Percentiles rank a stretch among this genome's conserved stretches.
Conservation (phyloP, 257 asterid species). For the Solanum pinnatisectum region DNA sequence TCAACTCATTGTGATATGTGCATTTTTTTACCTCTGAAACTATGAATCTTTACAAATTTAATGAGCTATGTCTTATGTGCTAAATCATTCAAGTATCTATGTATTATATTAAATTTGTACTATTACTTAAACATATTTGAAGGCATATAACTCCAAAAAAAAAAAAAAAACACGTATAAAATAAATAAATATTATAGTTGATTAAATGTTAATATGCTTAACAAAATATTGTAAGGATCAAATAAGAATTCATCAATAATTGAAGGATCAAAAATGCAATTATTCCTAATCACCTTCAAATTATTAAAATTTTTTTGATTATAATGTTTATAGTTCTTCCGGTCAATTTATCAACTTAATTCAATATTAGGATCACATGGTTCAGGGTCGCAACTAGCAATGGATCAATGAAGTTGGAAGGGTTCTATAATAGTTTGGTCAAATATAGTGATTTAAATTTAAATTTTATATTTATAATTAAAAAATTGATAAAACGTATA, state of each 20-base stretch:
- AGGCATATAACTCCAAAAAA: too few relatives aligned
- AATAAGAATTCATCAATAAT: not conserved
- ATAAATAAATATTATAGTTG: not conserved
- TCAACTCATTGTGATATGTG: not conserved
- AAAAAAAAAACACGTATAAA: too few relatives aligned
- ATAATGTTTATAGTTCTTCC: not conserved
- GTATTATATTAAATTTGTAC: too few relatives aligned
- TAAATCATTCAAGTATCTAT: not conserved
- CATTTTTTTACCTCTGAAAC: not conserved
- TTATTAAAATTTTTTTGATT: not conserved
- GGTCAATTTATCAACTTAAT: not conserved
- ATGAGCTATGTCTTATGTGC: not conserved
- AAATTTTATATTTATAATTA: too few relatives aligned
- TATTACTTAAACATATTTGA: too few relatives aligned
- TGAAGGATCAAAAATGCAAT: not conserved
- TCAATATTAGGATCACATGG: not conserved
- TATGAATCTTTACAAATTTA: not conserved
- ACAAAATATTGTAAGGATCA: not conserved
- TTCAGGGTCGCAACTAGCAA: not conserved
- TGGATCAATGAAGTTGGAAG: not conserved
- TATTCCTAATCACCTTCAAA: not conserved
- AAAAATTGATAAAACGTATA: not conserved
- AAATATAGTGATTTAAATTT: too few relatives aligned
- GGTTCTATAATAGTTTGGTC: not conserved
- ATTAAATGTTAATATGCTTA: not conserved